These are phyloP conservation scores for Wilcoxina mikolae DNA, from an alignment of 495 filamentous ascomycete species.

Conservation along the genomic window DNA sequence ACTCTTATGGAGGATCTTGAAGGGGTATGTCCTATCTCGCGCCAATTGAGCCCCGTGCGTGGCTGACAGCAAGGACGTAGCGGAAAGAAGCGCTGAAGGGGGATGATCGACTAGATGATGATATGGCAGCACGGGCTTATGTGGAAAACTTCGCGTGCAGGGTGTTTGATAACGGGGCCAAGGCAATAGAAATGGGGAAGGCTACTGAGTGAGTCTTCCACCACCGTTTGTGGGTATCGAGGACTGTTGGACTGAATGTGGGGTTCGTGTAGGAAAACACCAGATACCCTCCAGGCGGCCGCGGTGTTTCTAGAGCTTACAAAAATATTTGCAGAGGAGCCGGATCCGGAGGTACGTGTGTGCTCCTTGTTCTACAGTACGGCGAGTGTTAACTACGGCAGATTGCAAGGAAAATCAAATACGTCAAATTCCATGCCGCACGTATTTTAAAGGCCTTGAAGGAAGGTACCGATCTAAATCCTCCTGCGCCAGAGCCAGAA, in stretches of 20 bases:
- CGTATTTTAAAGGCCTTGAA: constrained; percentile 82
- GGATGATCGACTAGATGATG: constrained; percentile 66
- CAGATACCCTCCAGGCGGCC: constrained; percentile 81
- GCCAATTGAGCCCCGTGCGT: background rate
- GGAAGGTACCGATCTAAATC: constrained; percentile 82
- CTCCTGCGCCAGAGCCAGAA: constrained; percentile 30
- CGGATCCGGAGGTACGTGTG: no score
- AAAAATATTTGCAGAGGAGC: constrained; percentile 53
- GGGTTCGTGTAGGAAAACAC: constrained; percentile 54
- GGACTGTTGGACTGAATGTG: background rate
- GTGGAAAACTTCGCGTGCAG: constrained; percentile 86
- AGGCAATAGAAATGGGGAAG: constrained; percentile 65
- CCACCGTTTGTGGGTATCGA: background rate
- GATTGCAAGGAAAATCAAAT: constrained; percentile 65
- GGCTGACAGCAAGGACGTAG: constrained; percentile 6
- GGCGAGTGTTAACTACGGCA: no score
- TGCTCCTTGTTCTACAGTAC: no score
- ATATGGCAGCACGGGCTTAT: constrained; percentile 72
- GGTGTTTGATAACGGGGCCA: constrained; percentile 70
- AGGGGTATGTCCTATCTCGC: constrained; percentile 38
- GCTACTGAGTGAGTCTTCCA: constrained; percentile 54
- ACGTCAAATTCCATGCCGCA: constrained; percentile 86
- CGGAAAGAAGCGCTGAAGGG: constrained; percentile 25
- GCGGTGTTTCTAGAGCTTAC: constrained; percentile 80
- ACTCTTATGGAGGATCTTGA: constrained; percentile 85